Evolutionary conservation across 495 filamentous ascomycete genomes (phyloP).

Genomic region (Xylaria intraflava): DNA sequence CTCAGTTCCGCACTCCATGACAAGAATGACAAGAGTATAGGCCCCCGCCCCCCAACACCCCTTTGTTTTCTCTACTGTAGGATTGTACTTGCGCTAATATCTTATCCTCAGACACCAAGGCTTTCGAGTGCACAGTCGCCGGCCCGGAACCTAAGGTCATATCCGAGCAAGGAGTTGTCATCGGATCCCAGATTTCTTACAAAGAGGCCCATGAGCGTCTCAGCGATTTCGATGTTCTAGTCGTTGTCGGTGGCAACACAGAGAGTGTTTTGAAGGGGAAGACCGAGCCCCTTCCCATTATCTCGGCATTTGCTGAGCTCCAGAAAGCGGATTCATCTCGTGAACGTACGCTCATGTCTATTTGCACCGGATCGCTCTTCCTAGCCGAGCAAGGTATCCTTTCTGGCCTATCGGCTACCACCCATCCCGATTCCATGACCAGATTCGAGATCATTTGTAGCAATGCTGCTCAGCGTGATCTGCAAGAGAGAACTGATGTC

Average conservation of each 20-base stretch:
- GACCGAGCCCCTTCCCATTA: conserved; percentile 54
- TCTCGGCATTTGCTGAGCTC: conserved; percentile 59
- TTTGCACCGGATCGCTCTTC: conserved; percentile 70
- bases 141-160: conserved; percentile 48
- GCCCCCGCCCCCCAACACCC: neutral
- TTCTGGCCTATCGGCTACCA: conserved; percentile 64
- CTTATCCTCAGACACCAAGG: conserved; percentile 40
- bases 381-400: conserved; percentile 67
- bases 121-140: conserved; percentile 65
- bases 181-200: conserved; percentile 63
- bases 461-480: conserved; percentile 50
- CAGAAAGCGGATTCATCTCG: conserved; percentile 60
- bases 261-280: conserved; percentile 50
- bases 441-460: conserved; percentile 63
- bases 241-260: conserved; percentile 58
- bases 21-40: conserved; percentile 53
- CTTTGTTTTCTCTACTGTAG: conserved; percentile 4
- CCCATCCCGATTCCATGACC: conserved; percentile 56
- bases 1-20: conserved; percentile 54
- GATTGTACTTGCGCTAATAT: neutral
- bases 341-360: conserved; percentile 66
- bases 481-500: conserved; percentile 61
- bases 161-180: conserved; percentile 67
- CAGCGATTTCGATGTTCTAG: conserved; percentile 62
- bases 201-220: conserved; percentile 59